A percentile compares a stretch with the other conserved stretches of the same genome.
Conservation (phyloP, 1,139 yeast species). For the Debaryomyces subglobosus region DNA sequence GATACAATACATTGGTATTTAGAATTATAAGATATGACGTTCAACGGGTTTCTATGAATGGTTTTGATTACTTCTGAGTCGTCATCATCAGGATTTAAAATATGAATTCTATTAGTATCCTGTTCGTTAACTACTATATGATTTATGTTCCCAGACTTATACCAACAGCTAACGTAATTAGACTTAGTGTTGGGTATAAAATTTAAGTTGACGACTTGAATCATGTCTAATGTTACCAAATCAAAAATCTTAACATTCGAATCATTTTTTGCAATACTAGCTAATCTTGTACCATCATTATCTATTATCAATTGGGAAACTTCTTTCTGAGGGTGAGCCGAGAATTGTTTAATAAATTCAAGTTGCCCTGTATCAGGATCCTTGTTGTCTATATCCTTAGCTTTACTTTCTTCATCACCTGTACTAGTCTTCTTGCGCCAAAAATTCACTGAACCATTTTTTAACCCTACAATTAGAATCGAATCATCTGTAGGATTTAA, state of each 20-base stretch:
- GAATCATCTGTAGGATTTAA: constrained; percentile 7
- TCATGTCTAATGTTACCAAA: constrained; percentile 43
- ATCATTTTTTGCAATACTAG: constrained; percentile 33
- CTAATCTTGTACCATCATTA: constrained; percentile 26
- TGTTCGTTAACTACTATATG: constrained; percentile 26
- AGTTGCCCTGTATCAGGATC: constrained; percentile 19
- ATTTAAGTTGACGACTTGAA: constrained; percentile 30
- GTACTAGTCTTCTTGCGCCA: constrained; percentile 29
- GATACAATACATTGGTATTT: constrained; percentile 38
- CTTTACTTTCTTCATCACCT: background rate
- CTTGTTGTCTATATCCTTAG: background rate
- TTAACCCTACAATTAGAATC: constrained; percentile 37
- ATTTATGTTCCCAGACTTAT: constrained; percentile 15
- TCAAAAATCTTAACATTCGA: constrained; percentile 40
- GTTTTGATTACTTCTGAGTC: constrained; percentile 15
- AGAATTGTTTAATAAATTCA: constrained; percentile 39
- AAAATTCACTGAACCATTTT: constrained; percentile 44
- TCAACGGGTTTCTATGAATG: constrained; percentile 33
- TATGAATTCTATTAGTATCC: constrained; percentile 16
- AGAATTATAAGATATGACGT: constrained; percentile 29
- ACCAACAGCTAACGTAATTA: constrained; percentile 23
- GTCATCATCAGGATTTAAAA: constrained; percentile 28
- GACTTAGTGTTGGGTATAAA: constrained; percentile 23
- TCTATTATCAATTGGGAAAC: constrained; percentile 13
- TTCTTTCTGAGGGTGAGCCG: constrained; percentile 28